These are phyloP conservation scores for Fusarium sp. DNA, from an alignment of 2,329 filamentous ascomycete species.

Conservation along the genomic window DNA sequence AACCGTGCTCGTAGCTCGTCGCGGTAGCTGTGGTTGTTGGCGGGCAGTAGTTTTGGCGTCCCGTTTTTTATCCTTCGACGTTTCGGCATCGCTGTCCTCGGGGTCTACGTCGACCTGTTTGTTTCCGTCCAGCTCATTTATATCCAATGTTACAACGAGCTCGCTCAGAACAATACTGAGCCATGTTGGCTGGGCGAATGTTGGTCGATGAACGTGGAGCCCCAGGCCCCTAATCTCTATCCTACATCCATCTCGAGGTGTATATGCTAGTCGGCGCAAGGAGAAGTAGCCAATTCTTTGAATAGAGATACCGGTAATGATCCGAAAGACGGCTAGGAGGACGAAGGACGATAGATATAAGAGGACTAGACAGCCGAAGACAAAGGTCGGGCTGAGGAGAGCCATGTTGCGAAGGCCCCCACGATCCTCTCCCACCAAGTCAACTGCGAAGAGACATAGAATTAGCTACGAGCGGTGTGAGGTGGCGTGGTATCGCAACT, in stretches of 20 bases:
- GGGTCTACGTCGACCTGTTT: constrained; percentile 46
- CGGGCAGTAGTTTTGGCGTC: constrained; percentile 41
- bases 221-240: constrained; percentile 91
- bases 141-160: constrained; percentile 83
- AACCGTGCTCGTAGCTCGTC: constrained; percentile 17
- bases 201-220: constrained; percentile 88
- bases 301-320: constrained; percentile 93
- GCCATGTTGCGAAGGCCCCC: constrained; percentile 60
- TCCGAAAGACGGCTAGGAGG: constrained; percentile 89
- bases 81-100: constrained; percentile 43
- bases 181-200: constrained; percentile 97
- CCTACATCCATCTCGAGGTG: constrained; percentile 85
- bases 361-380: constrained; percentile 85
- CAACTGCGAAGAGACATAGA: constrained; percentile 23
- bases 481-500: constrained; percentile 36
- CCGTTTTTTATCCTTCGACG: constrained; percentile 37
- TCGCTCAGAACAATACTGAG: constrained; percentile 89
- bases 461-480: constrained; percentile 40
- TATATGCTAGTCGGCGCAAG: constrained; percentile 88
- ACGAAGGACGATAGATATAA: constrained; percentile 93
- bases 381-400: constrained; percentile 78
- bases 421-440: constrained; percentile 40
- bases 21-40: constrained; percentile 24
- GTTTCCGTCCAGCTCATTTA: constrained; percentile 68
- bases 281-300: constrained; percentile 95